These are phyloP conservation scores for Pichia heedii DNA, from an alignment of 805 yeast species.

Conservation along the genomic window DNA sequence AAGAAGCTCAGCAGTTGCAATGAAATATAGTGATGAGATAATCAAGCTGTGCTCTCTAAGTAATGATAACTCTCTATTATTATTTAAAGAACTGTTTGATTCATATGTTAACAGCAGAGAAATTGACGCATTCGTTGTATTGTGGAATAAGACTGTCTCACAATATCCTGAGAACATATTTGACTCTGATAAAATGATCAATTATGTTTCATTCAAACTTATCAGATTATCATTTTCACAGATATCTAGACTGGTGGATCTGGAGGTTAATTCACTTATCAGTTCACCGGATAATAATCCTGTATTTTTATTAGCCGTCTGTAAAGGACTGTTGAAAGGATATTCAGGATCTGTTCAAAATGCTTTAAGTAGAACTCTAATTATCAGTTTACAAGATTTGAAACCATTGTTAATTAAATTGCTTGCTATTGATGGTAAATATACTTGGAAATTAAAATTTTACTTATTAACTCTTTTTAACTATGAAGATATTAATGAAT, in stretches of 20 bases:
- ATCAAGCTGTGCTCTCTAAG: conserved; percentile 13
- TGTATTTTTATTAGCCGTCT: conserved; percentile 22
- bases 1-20: conserved; percentile 53
- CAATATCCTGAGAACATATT: conserved; percentile 5
- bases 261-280: conserved; percentile 10
- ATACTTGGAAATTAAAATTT: conserved; percentile 38
- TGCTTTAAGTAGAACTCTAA: conserved; percentile 18
- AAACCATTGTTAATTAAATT: conserved; percentile 17
- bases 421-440: conserved; percentile 13
- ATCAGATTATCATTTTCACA: conserved; percentile 41
- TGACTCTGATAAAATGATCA: conserved; percentile 25
- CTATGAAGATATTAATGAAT: conserved; percentile 15
- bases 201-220: conserved; percentile 33
- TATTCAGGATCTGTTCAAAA: conserved; percentile 23
- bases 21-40: conserved; percentile 31
- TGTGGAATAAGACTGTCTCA: conserved; percentile 31
- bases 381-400: conserved; percentile 12
- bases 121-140: conserved; percentile 35
- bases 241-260: conserved; percentile 22
- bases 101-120: conserved; percentile 54
- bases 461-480: conserved; percentile 41
- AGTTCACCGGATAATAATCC: conserved; percentile 9
- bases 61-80: not conserved
- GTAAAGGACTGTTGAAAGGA: conserved; percentile 33
- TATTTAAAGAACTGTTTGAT: conserved; percentile 16